Base-by-base conservation (phyloP, 2,329 filamentous ascomycete genomes). In the Penicillium polonicum region DNA sequence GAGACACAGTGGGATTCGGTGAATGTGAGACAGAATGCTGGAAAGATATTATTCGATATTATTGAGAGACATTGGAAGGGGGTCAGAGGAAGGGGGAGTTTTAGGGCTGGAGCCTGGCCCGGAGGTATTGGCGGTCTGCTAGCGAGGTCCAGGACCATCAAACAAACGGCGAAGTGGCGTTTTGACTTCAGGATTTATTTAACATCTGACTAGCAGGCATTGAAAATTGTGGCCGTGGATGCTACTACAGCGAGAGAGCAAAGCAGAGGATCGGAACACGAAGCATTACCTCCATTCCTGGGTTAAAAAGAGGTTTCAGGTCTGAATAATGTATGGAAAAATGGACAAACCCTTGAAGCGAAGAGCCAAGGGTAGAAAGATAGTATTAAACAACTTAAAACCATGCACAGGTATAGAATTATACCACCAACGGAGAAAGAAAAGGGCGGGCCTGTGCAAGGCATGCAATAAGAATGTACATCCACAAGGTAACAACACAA, bases 381-480 rank as follows among this genome's bases (percentile, higher is more conserved):
- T 60, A 66, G 45, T 66, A 67, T 67, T 67, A 67, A 66, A 67
- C 62, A 66, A 55, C 60, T 52, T 67, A 67, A 41, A 59, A 52
- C 46, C 55, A 61, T 60, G 62, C 58, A 62, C 60, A 55, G 52
- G 46, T 54, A 49, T 42, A 58, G 27, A 59, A 57, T 56, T 19
- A 52, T 52, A 48, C 58, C 57, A 51, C 48, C 59, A 55, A 46
- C n/a, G 13, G 45, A 54, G 55, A 55, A 53, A 52, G 46, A 60
- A 58, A 52, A 42, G 54, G 49, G 51, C 53, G 58, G 57, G 57
- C 60, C 60, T 64, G 63, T 67, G 64, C 66, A 67, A 48, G 50
- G 51, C 52, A 62, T 59, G 60, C 62, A 55, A 62, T 57, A 61
- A 57, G 45, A 52, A 63, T 62, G 64, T 60, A 63, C 63, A 66